Evolutionary conservation across 2,329 filamentous ascomycete species (phyloP), one percentile per base, ranked within the genome.

Genomic region (Graphilbum sp.): DNA sequence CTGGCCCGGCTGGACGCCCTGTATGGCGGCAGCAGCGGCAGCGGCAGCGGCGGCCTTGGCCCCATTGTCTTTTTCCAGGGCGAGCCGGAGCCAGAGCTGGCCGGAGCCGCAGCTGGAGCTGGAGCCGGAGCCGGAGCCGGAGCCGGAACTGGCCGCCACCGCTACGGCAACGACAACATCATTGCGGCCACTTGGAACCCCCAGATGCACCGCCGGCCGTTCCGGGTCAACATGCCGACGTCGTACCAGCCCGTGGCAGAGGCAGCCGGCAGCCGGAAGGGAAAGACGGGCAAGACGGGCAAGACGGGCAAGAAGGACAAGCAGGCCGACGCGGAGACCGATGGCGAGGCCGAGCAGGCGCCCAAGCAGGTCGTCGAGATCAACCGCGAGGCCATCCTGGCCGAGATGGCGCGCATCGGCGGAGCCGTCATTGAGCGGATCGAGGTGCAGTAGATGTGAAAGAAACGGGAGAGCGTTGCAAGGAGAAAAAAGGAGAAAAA

Each of bases 1-100:
- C 56, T 86, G 15, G 57, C 63, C 15, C 82, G 90, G 49, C 61
- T 96, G 12, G 63, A 73, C 45, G 60, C 59, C 4, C 54, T 74
- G 2, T 95, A 86, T 52, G 68, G 69, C 4, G 25, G 20, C 16
- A 35, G 35, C 24, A 37, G 36, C 31, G 31, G 38, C 16, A 32
- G 16, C 30, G 39, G 37, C 32, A 37, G 29, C 24, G 38, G 34
- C 27, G 33, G 40, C 31, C 35, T 25, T 69, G 76, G 27, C 70
- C 73, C 46, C 3, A 61, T 93, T 25, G 61, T 95, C 2, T 84
- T 95, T 56, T 95, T 96, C 63, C 69, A 76, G 45, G 78, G 85
- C 24, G 64, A 60, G 5, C 54, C 64, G 2, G 62, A 65, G 12
- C 25, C 19, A 9, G 15, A 5, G 8, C 8, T 29, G 5, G 30